phyloP scores from a whole-genome alignment of 2,329 filamentous ascomycete species.

The Graphilbum ipis-grandicollis region DNA sequence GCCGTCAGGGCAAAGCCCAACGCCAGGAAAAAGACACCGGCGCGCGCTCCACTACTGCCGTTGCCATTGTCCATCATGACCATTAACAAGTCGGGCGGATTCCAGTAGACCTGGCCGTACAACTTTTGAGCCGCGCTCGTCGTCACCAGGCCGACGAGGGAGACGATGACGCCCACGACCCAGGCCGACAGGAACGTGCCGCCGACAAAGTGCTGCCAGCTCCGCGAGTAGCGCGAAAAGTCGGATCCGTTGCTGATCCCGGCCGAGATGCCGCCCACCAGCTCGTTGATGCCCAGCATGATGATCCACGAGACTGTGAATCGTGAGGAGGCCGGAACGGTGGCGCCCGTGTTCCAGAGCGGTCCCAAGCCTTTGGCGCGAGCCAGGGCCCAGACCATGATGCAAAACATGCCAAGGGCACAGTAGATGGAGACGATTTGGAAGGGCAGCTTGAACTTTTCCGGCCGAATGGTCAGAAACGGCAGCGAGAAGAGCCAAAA shows the following conservation, averaged over 20 bases:
- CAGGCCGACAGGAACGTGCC: conserved; percentile 16
- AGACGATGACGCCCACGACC: conserved; percentile 17
- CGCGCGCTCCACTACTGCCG: not conserved
- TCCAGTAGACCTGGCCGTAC: conserved; percentile 16
- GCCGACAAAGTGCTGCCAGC: conserved; percentile 19
- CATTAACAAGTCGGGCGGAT: conserved; percentile 7
- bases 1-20: conserved; percentile 8
- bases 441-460: conserved; percentile 20
- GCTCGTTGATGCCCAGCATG: conserved; percentile 11
- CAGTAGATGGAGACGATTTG: conserved; percentile 24
- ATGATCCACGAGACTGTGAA: conserved; percentile 12
- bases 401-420: not conserved
- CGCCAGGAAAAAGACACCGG: conserved; percentile 11
- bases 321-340: not conserved
- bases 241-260: conserved; percentile 29
- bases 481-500: conserved; percentile 33
- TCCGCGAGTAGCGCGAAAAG: conserved; percentile 21
- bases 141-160: conserved; percentile 19
- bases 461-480: conserved; percentile 30
- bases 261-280: conserved; percentile 10
- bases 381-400: not conserved
- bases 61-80: conserved; percentile 4
- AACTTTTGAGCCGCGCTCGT: conserved; percentile 22
- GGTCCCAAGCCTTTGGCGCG: conserved; percentile 62
- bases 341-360: conserved; percentile 17